Percentiles rank a stretch among this genome's conserved stretches.
Evolutionary conservation across 768 basidiomycete species (phyloP).

Genomic region (Mycena galericulata): DNA sequence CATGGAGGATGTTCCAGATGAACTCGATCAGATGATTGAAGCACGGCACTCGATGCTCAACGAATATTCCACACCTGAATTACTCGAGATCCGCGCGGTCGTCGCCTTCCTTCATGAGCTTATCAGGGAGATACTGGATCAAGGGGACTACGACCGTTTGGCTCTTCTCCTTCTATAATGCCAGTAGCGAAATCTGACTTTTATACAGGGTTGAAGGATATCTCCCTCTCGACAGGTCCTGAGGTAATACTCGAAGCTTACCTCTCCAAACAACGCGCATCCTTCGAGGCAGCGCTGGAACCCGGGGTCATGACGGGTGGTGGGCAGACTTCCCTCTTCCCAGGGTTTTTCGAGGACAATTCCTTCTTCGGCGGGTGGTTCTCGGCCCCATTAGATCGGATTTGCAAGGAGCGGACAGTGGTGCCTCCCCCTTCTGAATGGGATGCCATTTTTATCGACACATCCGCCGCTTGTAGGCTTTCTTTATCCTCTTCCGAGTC

Average conservation of each 20-base stretch:
- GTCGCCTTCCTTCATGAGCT: slow-evolving; percentile 22
- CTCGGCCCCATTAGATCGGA: neutral
- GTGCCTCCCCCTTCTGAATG: neutral
- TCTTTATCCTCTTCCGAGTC: too few species aligned
- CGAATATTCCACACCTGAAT: slow-evolving; percentile 11
- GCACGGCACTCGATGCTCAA: slow-evolving; percentile 14
- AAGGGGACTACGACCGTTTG: slow-evolving; percentile 4
- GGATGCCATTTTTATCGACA: too few species aligned
- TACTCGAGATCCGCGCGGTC: slow-evolving; percentile 16
- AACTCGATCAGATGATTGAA: slow-evolving; percentile 16
- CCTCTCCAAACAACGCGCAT: neutral
- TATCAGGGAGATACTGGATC: slow-evolving; percentile 3
- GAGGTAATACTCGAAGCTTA: slow-evolving; percentile 18
- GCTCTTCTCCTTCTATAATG: neutral
- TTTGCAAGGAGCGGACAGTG: neutral
- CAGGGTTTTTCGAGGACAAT: slow-evolving; percentile 31
- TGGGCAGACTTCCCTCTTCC: slow-evolving; percentile 21
- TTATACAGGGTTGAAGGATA: slow-evolving; percentile 9
- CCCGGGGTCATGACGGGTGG: slow-evolving; percentile 15
- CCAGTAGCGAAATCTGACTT: neutral
- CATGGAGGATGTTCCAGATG: slow-evolving; percentile 23
- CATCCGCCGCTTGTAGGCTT: too few species aligned
- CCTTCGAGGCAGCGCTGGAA: slow-evolving; percentile 23
- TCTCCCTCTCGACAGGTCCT: slow-evolving; percentile 25
- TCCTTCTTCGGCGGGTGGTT: slow-evolving; percentile 26